Evolutionary conservation across 176 grass and related monocot genomes (phyloP).

Genomic region (Carex pumila): DNA sequence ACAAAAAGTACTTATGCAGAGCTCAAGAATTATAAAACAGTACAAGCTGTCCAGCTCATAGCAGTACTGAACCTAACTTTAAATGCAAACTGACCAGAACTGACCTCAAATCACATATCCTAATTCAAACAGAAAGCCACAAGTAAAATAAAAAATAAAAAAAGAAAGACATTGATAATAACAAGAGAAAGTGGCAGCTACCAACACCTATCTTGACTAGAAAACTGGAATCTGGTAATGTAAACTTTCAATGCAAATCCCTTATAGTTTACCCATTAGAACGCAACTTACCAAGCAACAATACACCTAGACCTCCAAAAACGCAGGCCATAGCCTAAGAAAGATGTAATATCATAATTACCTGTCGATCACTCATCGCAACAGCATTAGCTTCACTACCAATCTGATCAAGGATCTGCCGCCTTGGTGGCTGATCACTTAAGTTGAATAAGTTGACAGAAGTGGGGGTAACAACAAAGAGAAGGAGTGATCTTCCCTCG

Average conservation of each 20-base stretch:
- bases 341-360: slow-evolving; percentile 29
- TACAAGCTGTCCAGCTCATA: background rate
- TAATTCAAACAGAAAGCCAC: background rate
- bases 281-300: background rate
- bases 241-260: background rate
- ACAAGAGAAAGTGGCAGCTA: background rate
- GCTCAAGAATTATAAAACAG: background rate
- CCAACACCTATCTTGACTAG: background rate
- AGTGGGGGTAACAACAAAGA: slow-evolving; percentile 73
- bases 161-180: background rate
- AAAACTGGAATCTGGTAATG: background rate
- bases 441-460: slow-evolving; percentile 77
- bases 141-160: background rate
- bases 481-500: slow-evolving; percentile 70
- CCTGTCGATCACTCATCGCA: slow-evolving; percentile 80
- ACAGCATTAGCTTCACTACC: slow-evolving; percentile 67
- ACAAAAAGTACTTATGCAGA: background rate
- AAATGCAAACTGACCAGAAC: no score
- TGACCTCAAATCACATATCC: background rate
- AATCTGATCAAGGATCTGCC: slow-evolving; percentile 81
- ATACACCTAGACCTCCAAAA: background rate
- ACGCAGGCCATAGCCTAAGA: background rate
- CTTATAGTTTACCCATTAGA: background rate
- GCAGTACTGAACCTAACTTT: background rate
- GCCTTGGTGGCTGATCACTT: slow-evolving; percentile 74